Conservation (phyloP, 2,329 filamentous ascomycete genomes). For the Ilyonectria destructans region DNA sequence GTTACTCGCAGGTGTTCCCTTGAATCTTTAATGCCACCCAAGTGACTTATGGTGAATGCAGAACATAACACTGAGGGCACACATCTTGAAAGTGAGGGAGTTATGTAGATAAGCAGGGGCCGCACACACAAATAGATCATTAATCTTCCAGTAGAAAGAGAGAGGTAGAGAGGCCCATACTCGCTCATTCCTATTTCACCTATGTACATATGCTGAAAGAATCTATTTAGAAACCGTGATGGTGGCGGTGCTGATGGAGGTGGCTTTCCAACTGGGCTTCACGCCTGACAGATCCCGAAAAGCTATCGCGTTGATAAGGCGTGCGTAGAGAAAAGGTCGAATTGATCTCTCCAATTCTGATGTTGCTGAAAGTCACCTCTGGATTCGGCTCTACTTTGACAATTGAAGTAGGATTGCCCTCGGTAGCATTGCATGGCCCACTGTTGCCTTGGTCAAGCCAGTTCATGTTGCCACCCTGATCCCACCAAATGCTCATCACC, state of each 20-base stretch:
- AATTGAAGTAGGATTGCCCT: constrained; percentile 68
- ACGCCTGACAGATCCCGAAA: not conserved
- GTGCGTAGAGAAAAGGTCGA: constrained; percentile 55
- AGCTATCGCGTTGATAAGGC: not conserved
- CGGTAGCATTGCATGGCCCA: constrained; percentile 69
- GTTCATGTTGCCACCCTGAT: constrained; percentile 65
- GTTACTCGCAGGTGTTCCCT: too few relatives aligned
- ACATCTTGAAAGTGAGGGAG: too few relatives aligned
- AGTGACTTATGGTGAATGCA: too few relatives aligned
- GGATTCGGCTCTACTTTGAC: constrained; percentile 63
- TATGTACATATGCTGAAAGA: not conserved
- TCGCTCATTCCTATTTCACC: too few relatives aligned
- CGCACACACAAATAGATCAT: too few relatives aligned
- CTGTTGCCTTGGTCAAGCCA: constrained; percentile 66
- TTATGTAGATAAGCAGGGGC: too few relatives aligned
- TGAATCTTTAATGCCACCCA: too few relatives aligned
- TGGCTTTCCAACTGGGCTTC: constrained; percentile 24
- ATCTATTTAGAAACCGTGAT: constrained; percentile 7
- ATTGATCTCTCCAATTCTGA: constrained; percentile 74
- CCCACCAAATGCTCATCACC: constrained; percentile 70
- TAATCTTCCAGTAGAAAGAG: too few relatives aligned
- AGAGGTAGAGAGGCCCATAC: too few relatives aligned
- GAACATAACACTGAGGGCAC: too few relatives aligned
- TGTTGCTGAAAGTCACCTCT: constrained; percentile 69
- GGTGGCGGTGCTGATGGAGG: constrained; percentile 23